Conservation (phyloP, 805 yeast genomes). For the Zygoascus tannicola region DNA sequence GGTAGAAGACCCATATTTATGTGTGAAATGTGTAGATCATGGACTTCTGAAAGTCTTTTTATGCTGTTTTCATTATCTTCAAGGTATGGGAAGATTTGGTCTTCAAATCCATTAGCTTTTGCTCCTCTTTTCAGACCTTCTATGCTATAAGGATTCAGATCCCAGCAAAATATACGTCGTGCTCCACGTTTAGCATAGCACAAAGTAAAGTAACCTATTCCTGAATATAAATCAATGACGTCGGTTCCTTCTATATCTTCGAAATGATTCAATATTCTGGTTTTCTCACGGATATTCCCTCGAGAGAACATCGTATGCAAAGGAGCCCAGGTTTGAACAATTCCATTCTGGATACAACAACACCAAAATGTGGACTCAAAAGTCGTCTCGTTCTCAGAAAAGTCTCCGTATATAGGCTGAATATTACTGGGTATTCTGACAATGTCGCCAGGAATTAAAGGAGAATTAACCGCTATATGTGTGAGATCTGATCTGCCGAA, state of each 20-base stretch:
- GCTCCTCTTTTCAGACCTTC: slow-evolving; percentile 60
- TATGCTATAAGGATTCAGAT: slow-evolving; percentile 75
- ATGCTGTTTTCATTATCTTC: slow-evolving; percentile 53
- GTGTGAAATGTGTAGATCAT: slow-evolving; percentile 36
- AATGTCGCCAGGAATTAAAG: slow-evolving; percentile 45
- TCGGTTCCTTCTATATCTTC: slow-evolving; percentile 30
- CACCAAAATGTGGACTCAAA: slow-evolving; percentile 63
- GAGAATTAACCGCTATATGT: slow-evolving; percentile 64
- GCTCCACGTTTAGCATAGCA: slow-evolving; percentile 54
- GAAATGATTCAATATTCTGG: slow-evolving; percentile 40
- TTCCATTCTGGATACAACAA: slow-evolving; percentile 57
- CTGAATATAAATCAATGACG: slow-evolving; percentile 67
- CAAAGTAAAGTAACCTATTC: slow-evolving; percentile 77
- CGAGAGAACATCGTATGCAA: slow-evolving; percentile 77
- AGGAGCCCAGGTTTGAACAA: slow-evolving; percentile 78
- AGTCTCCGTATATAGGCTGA: slow-evolving; percentile 53
- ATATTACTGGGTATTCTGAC: slow-evolving; percentile 60
- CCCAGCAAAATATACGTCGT: slow-evolving; percentile 59
- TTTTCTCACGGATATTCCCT: slow-evolving; percentile 77
- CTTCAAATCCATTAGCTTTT: slow-evolving; percentile 29
- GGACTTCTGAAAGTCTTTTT: slow-evolving; percentile 25
- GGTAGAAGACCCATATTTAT: slow-evolving; percentile 78
- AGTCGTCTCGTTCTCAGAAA: slow-evolving; percentile 39
- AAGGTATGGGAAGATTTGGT: slow-evolving; percentile 42
- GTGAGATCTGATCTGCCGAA: slow-evolving; percentile 29